Base-by-base conservation (phyloP, 495 filamentous ascomycete species). In the Aspergillus sclerotioniger region DNA sequence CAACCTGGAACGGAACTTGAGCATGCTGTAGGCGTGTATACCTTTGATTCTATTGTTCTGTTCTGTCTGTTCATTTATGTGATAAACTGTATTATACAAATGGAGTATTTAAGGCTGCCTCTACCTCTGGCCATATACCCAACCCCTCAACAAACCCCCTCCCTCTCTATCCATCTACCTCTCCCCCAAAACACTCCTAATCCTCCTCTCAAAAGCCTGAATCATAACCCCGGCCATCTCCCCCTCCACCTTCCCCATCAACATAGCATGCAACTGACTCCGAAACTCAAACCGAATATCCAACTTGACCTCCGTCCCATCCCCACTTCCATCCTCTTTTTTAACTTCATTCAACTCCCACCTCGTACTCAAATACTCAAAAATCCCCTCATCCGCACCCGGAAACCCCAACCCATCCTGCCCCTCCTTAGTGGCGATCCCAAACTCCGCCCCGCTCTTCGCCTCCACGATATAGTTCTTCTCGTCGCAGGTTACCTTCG, bases 151-250 rank as follows among this genome's bases (percentile, higher is more conserved):
- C 13, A 15, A 39, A 19, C 46, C 9, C 8, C 29, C n/a, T 43
- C 52, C 17, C 16, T 17, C 8, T n/a, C n/a, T 41, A 48, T 16
- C 25, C 13, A 56, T 3, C 12, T 13, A 56, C 16, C 32, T 3
- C 16, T 13, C 28, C 50, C 17, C 56, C 56, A 52, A 82, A 61
- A 87, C 70, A 62, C 81, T 76, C 74, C 77, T 76, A 41, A 90
- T 89, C 67, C 90, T 78, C 76, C 80, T 81, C 79, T 96, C 92
- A 80, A 98, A 98, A 29, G 94, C 94, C 74, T 88, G 84, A 65
- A 98, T 87, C 92, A 98, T 94, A 51, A 88, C 76, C 10, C 81
- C 83, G 21, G 89, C 93, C 65, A 96, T 87, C 73, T 89, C 90
- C 43, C 89, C 90, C 65, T 89, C 90, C 45, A 92, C 82, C 25